Evolutionary conservation across 352 stramenopile species (phyloP), one percentile per base, ranked within the genome.

Genomic region (Aphanomyces cochlioides): DNA sequence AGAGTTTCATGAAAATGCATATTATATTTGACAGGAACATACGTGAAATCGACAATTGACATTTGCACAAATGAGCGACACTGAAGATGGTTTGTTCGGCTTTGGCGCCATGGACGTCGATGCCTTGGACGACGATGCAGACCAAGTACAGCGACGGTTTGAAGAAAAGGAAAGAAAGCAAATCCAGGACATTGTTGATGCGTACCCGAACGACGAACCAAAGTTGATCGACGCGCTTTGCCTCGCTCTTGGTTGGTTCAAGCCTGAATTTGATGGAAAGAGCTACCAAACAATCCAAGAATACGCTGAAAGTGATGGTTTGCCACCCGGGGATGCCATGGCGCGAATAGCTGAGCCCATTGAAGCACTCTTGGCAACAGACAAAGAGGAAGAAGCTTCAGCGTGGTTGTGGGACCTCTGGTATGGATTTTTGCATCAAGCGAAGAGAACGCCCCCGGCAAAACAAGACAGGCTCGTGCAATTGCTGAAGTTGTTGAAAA

Each of bases 391-490:
- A 15, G 45, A 53, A 15, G 45, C 13, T n/a, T 15, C n/a, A n/a
- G 13, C 45, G 45, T 53, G 2, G 1, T 53, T 53, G 45, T 53
- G 13, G 45, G 45, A 53, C 45, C 45, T 53, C 13, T 53, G 45
- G 45, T n/a, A 53, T 53, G 45, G 45, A 15, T 53, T 53, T 53
- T 53, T 53, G 45, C 45, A 53, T n/a, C 45, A 53, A 53, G 45
- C 45, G 45, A 53, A 19, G 45, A 53, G 45, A 53, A 53, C 45
- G n/a, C n/a, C 45, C 45, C 13, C 2, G 45, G 45, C 45, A 53
- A 15, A 19, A n/a, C 45, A 53, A 53, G 45, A 19, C 45, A 53
- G 2, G 13, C 45, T 53, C 13, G 45, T 53, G n/a, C 45, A 53
- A 15, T 53, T 53, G 2, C 2, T 53, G 45, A 53, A 53, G 45